Percentiles rank a stretch among this genome's conserved stretches.
phyloP scores from a whole-genome alignment of 352 stramenopile species.

The Pythium aristosporum region DNA sequence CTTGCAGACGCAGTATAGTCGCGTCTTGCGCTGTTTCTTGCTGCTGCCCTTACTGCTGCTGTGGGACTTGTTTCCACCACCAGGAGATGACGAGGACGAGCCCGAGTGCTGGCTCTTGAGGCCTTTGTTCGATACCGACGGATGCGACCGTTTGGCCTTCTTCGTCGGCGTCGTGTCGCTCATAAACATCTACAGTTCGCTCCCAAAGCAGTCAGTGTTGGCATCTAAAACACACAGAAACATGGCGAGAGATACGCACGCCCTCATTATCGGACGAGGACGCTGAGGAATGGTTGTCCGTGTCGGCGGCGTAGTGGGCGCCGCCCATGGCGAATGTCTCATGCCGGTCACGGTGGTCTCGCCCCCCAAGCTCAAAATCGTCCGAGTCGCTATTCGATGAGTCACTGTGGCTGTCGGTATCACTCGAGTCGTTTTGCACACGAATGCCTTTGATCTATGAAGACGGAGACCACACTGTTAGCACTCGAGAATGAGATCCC shows the following conservation, averaged over 20 bases:
- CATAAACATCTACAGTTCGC: not conserved
- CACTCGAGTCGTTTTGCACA: conserved; percentile 2
- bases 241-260: not conserved
- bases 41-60: conserved; percentile 27
- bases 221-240: no score
- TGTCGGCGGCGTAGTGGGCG: conserved; percentile 25
- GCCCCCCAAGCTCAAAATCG: conserved; percentile 16
- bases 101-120: conserved; percentile 1
- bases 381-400: conserved; percentile 13
- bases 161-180: conserved; percentile 1
- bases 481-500: not conserved
- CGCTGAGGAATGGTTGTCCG: conserved; percentile 35
- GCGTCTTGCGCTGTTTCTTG: conserved; percentile 60
- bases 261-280: conserved; percentile 9
- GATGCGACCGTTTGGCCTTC: conserved; percentile 10
- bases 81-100: conserved; percentile 5
- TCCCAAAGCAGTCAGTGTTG: no score
- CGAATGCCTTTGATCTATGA: conserved; percentile 24
- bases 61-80: no score
- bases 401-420: not conserved
- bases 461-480: not conserved
- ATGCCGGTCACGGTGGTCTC: conserved; percentile 1
- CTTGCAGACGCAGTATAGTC: conserved; percentile 77
- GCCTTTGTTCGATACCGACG: not conserved
- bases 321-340: conserved; percentile 8